These are phyloP conservation scores for Physcomitrium patens DNA, from an alignment of 225 moss, liverwort and hornwort genomes.

Conservation along the genomic window DNA sequence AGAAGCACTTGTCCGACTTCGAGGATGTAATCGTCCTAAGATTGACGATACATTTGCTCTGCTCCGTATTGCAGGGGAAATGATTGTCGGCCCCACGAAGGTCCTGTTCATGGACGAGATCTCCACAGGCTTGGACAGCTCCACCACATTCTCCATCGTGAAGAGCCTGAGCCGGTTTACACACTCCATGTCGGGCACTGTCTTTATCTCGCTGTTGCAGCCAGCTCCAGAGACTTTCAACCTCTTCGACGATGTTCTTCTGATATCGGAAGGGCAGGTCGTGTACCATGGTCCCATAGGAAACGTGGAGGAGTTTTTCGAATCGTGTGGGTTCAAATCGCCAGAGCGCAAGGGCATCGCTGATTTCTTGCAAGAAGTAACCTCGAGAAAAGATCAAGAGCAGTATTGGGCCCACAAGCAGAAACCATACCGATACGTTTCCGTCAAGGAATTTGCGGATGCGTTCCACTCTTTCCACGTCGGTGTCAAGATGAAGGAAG, in stretches of 20 bases:
- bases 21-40: neutral
- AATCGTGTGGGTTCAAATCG: slow-evolving; percentile 59
- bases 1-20: neutral
- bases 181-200: slow-evolving; percentile 48
- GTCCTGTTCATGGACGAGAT: slow-evolving; percentile 74
- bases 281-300: slow-evolving; percentile 57
- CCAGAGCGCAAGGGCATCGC: slow-evolving; percentile 63
- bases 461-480: slow-evolving; percentile 43
- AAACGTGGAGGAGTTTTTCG: slow-evolving; percentile 55
- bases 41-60: neutral
- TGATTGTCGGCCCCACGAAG: slow-evolving; percentile 64
- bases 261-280: slow-evolving; percentile 63
- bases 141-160: slow-evolving; percentile 65
- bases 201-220: slow-evolving; percentile 59
- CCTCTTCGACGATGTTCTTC: slow-evolving; percentile 62
- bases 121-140: slow-evolving; percentile 65
- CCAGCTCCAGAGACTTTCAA: slow-evolving; percentile 66
- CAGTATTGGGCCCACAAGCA: slow-evolving; percentile 73
- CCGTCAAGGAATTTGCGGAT: slow-evolving; percentile 56
- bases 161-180: slow-evolving; percentile 50
- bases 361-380: slow-evolving; percentile 75
- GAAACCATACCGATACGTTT: slow-evolving; percentile 53
- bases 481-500: slow-evolving; percentile 43
- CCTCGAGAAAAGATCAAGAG: slow-evolving; percentile 79
- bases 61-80: slow-evolving; percentile 48